Evolutionary conservation across 78 protist genomes (phyloP).

Genomic region (Isochrysis galbana): DNA sequence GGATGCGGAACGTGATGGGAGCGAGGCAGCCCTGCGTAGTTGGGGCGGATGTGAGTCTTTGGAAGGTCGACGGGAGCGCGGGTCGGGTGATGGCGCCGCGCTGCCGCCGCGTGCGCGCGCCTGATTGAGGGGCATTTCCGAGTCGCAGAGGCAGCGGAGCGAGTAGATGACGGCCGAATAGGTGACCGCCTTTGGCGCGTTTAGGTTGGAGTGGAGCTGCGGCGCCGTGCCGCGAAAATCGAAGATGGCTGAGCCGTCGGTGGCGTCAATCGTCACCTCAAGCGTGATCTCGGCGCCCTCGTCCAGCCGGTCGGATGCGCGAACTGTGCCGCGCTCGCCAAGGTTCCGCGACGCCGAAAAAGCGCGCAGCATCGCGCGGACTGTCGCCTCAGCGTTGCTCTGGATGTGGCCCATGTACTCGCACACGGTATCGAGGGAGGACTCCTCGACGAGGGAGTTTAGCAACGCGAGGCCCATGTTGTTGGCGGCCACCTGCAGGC

Average conservation of each 20-base stretch:
- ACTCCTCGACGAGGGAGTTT: constrained; percentile 66
- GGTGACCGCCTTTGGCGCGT: constrained; percentile 86
- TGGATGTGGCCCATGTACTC: constrained; percentile 90
- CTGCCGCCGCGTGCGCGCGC: too few relatives aligned
- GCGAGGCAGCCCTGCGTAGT: constrained; percentile 75
- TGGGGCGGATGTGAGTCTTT: too few relatives aligned
- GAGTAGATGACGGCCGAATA: constrained; percentile 84
- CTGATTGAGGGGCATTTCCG: constrained; percentile 90
- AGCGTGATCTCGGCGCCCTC: constrained; percentile 85
- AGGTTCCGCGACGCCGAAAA: not conserved
- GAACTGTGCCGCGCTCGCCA: not conserved
- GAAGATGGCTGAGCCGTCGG: constrained; percentile 57
- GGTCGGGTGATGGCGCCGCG: too few relatives aligned
- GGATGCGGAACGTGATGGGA: constrained; percentile 76
- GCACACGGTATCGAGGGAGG: constrained; percentile 74
- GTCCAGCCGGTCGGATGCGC: constrained; percentile 84
- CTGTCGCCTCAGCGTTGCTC: constrained; percentile 82
- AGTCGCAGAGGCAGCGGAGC: constrained; percentile 79
- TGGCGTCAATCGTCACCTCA: constrained; percentile 62
- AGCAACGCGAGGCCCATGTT: constrained; percentile 70
- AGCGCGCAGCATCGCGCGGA: constrained; percentile 62
- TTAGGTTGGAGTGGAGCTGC: constrained; percentile 81
- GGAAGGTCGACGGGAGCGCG: too few relatives aligned
- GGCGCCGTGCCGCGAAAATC: constrained; percentile 85
- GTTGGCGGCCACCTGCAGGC: not conserved